phyloP scores from a whole-genome alignment of 305 asterid genomes.

The Plantago lanceolata region DNA sequence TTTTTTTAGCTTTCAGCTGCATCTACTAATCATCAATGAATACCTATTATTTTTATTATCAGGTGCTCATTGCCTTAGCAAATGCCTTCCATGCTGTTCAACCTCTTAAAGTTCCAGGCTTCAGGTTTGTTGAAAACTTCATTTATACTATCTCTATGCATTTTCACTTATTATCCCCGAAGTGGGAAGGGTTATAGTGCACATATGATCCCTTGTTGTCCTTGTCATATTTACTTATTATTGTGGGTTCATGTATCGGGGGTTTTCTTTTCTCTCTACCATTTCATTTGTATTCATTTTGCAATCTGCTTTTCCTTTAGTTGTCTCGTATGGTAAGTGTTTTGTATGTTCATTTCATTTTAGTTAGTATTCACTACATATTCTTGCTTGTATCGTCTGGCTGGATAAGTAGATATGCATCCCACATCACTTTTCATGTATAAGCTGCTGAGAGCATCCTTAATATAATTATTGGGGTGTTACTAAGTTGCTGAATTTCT shows the following conservation, averaged over 20 bases:
- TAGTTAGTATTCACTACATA: background rate
- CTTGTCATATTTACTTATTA: too few species aligned
- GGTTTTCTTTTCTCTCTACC: background rate
- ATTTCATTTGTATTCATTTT: too few species aligned
- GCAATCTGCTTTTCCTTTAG: background rate
- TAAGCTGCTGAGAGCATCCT: constrained; percentile 13
- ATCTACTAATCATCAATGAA: background rate
- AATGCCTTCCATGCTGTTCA: constrained; percentile 91
- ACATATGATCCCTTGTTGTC: background rate
- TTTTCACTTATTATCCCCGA: too few species aligned
- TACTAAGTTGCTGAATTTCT: constrained; percentile 35
- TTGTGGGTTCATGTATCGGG: background rate
- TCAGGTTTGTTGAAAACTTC: constrained; percentile 53
- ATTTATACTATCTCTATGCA: background rate
- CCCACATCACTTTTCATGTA: constrained; percentile 6
- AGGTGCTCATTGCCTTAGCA: constrained; percentile 91
- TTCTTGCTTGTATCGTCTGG: background rate
- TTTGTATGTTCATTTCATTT: background rate
- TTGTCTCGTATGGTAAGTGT: background rate
- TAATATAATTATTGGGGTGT: constrained; percentile 7
- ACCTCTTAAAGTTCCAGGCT: constrained; percentile 93
- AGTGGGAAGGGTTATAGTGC: background rate
- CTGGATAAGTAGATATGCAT: background rate
- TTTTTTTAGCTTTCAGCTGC: background rate
- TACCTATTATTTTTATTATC: constrained; percentile 6